Evolutionary conservation across 2,329 filamentous ascomycete genomes (phyloP), one percentile per base, ranked within the genome.

Genomic region (Hypoxylon sp.): DNA sequence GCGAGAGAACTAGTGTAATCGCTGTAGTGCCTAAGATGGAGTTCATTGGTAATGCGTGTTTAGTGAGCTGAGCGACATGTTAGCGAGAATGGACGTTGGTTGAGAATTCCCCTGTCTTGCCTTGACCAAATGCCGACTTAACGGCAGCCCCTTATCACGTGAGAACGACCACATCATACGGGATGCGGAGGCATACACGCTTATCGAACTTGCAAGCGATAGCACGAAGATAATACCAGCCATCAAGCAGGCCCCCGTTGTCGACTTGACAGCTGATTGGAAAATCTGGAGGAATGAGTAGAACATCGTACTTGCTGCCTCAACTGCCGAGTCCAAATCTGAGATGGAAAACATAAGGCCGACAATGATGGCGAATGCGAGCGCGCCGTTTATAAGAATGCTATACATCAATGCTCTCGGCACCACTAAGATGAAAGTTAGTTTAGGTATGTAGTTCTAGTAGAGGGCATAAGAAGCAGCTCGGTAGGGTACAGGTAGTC

Each of bases 231-330:
- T 54, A 13, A 77, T 64, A 2, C 61, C 59, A 1, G 71, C 69
- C 69, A 78, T 73, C 0, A 72, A 20, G 7, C 62, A 61, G 10
- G 73, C 73, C 1, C 74, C 73, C 0, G 70, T 66, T 1, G 66
- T 74, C 0, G 76, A 77, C 6, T 67, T 67, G 1, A 73, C 65
- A 8, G 66, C 71, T 0, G 51, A 42, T 40, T 55, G 49, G 30
- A 77, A 76, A 7, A 78, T 64, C 4, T 76, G 20, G 10, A 78
- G 63, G 62, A 75, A 77, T 2, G 77, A 76, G 57, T 77, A 78
- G 20, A 70, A 72, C 44, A 76, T 66, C 6, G 71, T 75, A 1
- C 70, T 61, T 0, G 59, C 50, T 0, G 75, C 66, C 6, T 20
- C 67, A 14, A 73, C 33, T 42, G 67, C 73, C 11, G 64, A 68